Percentiles rank a stretch among this genome's conserved stretches.
These are phyloP conservation scores for Amanita pseudoporphyria DNA, from an alignment of 768 basidiomycete genomes.

Conservation along the genomic window DNA sequence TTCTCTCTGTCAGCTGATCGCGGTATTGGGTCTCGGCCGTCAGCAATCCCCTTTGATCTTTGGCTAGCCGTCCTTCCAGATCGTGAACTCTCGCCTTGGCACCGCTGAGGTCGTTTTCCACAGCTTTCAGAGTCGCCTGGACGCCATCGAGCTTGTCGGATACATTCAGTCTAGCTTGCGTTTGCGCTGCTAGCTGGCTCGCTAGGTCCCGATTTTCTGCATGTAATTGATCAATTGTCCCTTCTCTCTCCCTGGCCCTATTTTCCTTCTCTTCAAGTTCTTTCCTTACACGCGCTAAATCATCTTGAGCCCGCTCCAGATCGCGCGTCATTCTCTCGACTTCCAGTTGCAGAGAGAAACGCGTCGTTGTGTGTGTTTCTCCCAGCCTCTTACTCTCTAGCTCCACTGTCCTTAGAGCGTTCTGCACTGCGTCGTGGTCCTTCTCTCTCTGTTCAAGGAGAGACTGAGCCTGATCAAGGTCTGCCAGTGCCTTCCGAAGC, in stretches of 20 bases:
- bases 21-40: constrained; percentile 72
- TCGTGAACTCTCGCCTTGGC: constrained; percentile 59
- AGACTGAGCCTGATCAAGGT: constrained; percentile 51
- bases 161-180: constrained; percentile 77
- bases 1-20: constrained; percentile 89
- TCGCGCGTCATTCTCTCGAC: constrained; percentile 82
- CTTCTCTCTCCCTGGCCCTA: constrained; percentile 59
- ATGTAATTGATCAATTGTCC: constrained; percentile 64
- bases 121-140: constrained; percentile 48
- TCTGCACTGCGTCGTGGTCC: constrained; percentile 68
- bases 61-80: constrained; percentile 70
- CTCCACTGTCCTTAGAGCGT: constrained; percentile 61
- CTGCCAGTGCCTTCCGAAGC: constrained; percentile 50
- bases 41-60: constrained; percentile 70
- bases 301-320: constrained; percentile 69
- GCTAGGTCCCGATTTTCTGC: constrained; percentile 76
- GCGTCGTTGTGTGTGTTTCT: constrained; percentile 74
- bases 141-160: constrained; percentile 82
- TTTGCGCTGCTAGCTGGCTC: constrained; percentile 71
- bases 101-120: constrained; percentile 57
- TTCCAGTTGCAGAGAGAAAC: constrained; percentile 85
- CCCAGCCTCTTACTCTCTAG: constrained; percentile 71
- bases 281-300: constrained; percentile 58
- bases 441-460: constrained; percentile 63
- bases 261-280: constrained; percentile 63